Base-by-base conservation (phyloP, 306 rosid species). In the Hippophae rhamnoides region DNA sequence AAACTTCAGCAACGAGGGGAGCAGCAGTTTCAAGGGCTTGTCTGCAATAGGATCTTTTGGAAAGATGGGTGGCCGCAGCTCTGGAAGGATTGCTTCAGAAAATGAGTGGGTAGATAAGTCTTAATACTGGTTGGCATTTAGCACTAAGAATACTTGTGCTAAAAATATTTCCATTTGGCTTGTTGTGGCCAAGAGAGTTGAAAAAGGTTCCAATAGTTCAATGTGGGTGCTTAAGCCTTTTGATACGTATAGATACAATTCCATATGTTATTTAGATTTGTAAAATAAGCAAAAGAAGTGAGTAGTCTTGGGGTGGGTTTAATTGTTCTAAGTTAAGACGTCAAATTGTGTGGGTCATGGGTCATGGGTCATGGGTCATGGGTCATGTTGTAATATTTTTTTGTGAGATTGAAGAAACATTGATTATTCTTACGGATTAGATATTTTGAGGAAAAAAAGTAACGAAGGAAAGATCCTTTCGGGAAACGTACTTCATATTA, bases 1-100 rank as follows among this genome's bases (percentile, higher is more conserved):
- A 31, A 92, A 83, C 87, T 71, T 80, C 55, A 1, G 38, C 38
- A 66, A 66, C 6, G 96, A 92, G 67, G 82, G 82, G 13, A 92
- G 95, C 75, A 85, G 95, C 84, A 86, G 90, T 80, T 82, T 88
- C 74, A 92, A 86, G 82, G 79, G 93, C 63, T 42, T 82, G 63
- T 75, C 97, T 3, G 74, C 79, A 6, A 75, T 82, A 9, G 80
- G 81, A 12, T 66, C 99, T 8, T 83, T 80, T 8, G 99, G 95
- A 60, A 92, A 82, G 75, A 75, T 88, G 61, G 82, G 76, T 1
- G 83, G 86, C 52, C 86, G 81, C 2, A 72, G 86, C 63, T 82
- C 96, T 0, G 95, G 88, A 61, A 79, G 79, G 71, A 72, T 84
- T 68, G 84, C 77, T 45, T 72, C 86, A 11, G 93, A 82, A 56